Evolutionary conservation across 148 eudicot species (phyloP).

Genomic region (Rhododendron griersonianum): DNA sequence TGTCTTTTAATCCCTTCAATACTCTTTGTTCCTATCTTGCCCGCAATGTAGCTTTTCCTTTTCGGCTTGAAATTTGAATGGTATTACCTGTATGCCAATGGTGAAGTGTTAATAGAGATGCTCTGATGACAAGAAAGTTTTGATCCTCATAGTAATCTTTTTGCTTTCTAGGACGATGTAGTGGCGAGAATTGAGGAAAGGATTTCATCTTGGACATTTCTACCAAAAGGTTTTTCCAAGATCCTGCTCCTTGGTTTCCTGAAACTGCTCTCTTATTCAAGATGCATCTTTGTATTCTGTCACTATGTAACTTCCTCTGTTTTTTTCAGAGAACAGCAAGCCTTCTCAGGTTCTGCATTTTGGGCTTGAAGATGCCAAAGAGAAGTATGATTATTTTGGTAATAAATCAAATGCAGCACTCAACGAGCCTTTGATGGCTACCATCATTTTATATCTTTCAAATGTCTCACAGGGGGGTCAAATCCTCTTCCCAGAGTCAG

Average conservation of each 20-base stretch:
- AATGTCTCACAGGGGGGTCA: constrained; percentile 69
- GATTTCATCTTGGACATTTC: constrained; percentile 91
- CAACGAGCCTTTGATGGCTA: constrained; percentile 67
- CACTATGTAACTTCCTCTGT: neutral
- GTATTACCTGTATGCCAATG: neutral
- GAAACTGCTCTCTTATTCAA: neutral
- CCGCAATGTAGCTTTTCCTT: neutral
- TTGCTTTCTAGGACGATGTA: constrained; percentile 51
- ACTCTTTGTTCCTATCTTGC: neutral
- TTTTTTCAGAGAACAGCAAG: constrained; percentile 55
- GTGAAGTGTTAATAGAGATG: neutral
- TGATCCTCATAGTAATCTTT: neutral
- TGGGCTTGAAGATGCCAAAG: constrained; percentile 44
- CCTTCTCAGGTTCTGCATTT: constrained; percentile 45
- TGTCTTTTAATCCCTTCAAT: neutral
- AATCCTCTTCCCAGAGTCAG: constrained; percentile 70
- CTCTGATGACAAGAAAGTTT: neutral
- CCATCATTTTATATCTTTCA: constrained; percentile 79
- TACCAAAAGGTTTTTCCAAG: constrained; percentile 58
- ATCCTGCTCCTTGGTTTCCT: constrained; percentile 1
- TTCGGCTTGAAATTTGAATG: neutral
- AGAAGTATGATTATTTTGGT: constrained; percentile 46
- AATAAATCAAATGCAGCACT: constrained; percentile 29
- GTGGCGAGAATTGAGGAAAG: constrained; percentile 55
- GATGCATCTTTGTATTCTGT: constrained; percentile 11